phyloP scores from a whole-genome alignment of 1,284 basidiomycete genomes.

The Trichosporon asahii region DNA sequence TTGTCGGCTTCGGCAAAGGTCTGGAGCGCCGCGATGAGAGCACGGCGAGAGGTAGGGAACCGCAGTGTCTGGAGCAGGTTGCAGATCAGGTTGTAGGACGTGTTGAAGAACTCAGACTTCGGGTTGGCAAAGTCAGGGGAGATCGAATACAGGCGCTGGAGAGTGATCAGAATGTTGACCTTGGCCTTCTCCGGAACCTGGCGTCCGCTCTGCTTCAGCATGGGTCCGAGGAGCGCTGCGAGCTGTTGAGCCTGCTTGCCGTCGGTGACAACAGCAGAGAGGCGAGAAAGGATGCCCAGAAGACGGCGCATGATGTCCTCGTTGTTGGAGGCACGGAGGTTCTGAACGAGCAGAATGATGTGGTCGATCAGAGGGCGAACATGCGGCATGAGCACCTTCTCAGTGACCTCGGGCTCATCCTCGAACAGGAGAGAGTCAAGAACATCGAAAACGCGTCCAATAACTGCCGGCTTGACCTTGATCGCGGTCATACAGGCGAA shows the following conservation, averaged over 20 bases:
- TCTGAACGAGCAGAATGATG: slow-evolving; percentile 68
- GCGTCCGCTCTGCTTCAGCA: slow-evolving; percentile 73
- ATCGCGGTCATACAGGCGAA: slow-evolving; percentile 76
- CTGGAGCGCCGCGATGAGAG: slow-evolving; percentile 65
- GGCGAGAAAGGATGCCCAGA: slow-evolving; percentile 72
- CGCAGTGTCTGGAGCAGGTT: slow-evolving; percentile 72
- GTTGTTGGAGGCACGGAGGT: slow-evolving; percentile 54
- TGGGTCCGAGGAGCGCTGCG: slow-evolving; percentile 70
- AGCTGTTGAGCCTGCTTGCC: slow-evolving; percentile 70
- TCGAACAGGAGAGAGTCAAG: slow-evolving; percentile 69
- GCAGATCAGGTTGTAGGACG: slow-evolving; percentile 66
- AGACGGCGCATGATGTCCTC: slow-evolving; percentile 78
- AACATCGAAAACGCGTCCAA: slow-evolving; percentile 80
- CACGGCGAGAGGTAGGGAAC: slow-evolving; percentile 64
- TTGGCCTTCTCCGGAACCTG: slow-evolving; percentile 83
- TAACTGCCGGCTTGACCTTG: slow-evolving; percentile 82
- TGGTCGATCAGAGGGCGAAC: slow-evolving; percentile 72
- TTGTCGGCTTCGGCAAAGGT: slow-evolving; percentile 59
- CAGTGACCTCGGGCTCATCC: slow-evolving; percentile 53
- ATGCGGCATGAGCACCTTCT: slow-evolving; percentile 62
- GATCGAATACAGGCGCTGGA: slow-evolving; percentile 69
- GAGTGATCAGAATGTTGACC: slow-evolving; percentile 73
- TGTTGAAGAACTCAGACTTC: slow-evolving; percentile 57
- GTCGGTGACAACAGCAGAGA: slow-evolving; percentile 72
- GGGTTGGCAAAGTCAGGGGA: slow-evolving; percentile 64